Base-by-base conservation (phyloP, 1,139 yeast species). In the Pichia sp. region DNA sequence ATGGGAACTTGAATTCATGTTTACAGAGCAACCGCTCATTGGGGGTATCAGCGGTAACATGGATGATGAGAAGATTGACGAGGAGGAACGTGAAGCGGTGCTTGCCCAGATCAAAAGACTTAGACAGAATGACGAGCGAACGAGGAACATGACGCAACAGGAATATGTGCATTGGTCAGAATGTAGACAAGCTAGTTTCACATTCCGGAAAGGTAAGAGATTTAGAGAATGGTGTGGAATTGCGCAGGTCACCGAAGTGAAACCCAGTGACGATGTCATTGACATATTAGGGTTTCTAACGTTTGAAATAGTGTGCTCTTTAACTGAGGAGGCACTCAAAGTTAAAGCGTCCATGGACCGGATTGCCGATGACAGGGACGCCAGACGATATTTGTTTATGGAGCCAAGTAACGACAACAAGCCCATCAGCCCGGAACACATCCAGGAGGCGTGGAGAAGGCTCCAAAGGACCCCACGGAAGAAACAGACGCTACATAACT, bases 161-260 rank as follows among this genome's bases (percentile, higher is more conserved):
- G 98, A 91, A 56, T 91, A 91, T 51, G 98, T 88, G 14, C 98
- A 93, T 58, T 91, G 97, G 96, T 83, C 95, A 12, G 99, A 91
- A 56, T 91, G 98, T 62, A 74, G 99, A 47, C 98, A 91, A 58
- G 98, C 98, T 1, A 80, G 94, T 39, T 93, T 91, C 56, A 93
- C 98, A 1, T 91, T 87, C 53, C 70, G 97, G 50, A 91, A 93
- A 58, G 85, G 84, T 14, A 86, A 88, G 56, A 67, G 96, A 52
- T 91, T 91, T 55, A 72, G 94, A 53, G 99, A 91, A 55, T 91
- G 98, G 98, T 93, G 95, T 7, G 94, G 93, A 15, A 75, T 91
- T 34, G 63, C 86, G 0, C 82, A 77, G 39, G 62, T 93, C 32
- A 82, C 94, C 15, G 98, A 93, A 46, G 76, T 93, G 16, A 75